A percentile compares a stretch with the other conserved stretches of the same genome.
phyloP scores from a whole-genome alignment of 306 rosid genomes.

The Acacia confusa region DNA sequence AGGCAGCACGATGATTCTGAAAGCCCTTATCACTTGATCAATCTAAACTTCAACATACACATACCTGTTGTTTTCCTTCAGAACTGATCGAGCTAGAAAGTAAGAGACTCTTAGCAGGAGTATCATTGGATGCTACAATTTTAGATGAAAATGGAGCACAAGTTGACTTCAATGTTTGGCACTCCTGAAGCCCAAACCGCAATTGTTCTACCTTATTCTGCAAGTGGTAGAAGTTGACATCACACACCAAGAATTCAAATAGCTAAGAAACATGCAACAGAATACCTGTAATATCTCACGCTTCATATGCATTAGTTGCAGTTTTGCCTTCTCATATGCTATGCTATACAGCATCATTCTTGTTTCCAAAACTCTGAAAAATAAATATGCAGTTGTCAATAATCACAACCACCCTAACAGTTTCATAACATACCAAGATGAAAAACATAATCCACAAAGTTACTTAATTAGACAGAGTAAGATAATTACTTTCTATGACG shows the following conservation, averaged over 20 bases:
- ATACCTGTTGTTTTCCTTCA: slow-evolving; percentile 61
- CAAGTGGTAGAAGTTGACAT: slow-evolving; percentile 33
- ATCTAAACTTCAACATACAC: slow-evolving; percentile 9
- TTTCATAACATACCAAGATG: slow-evolving; percentile 25
- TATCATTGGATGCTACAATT: slow-evolving; percentile 35
- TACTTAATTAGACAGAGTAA: slow-evolving; percentile 18
- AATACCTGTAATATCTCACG: slow-evolving; percentile 65
- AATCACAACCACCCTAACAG: slow-evolving; percentile 21
- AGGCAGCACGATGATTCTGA: not conserved
- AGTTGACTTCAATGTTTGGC: slow-evolving; percentile 55
- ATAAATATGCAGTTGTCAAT: slow-evolving; percentile 33
- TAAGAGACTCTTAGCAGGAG: slow-evolving; percentile 38
- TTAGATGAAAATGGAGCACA: slow-evolving; percentile 33
- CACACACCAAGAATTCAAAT: slow-evolving; percentile 29
- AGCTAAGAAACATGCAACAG: slow-evolving; percentile 28
- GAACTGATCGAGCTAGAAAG: slow-evolving; percentile 35
- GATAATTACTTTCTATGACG: slow-evolving; percentile 63
- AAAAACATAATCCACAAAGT: slow-evolving; percentile 20
- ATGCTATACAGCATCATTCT: slow-evolving; percentile 52
- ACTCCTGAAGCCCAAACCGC: slow-evolving; percentile 65
- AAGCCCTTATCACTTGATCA: slow-evolving; percentile 10
- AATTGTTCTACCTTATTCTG: slow-evolving; percentile 62
- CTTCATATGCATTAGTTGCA: slow-evolving; percentile 63
- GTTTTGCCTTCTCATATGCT: slow-evolving; percentile 67
- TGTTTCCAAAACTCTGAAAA: slow-evolving; percentile 61